Conservation (phyloP, 2,329 filamentous ascomycete genomes). For the Fusarium heterosporum region DNA sequence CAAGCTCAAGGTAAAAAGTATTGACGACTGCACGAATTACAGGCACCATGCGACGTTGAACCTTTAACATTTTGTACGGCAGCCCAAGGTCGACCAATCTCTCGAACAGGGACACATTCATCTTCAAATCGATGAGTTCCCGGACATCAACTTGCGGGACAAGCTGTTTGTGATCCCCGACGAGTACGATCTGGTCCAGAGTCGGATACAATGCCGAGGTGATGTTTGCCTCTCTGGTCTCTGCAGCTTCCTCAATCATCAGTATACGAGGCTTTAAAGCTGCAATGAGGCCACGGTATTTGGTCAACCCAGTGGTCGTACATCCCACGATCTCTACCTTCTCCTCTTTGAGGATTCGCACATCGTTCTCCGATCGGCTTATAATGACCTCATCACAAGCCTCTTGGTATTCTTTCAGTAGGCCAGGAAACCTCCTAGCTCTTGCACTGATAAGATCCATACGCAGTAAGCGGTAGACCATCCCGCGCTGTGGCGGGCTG, state of each 20-base stretch:
- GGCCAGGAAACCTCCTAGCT: slow-evolving; percentile 58
- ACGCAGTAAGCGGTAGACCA: slow-evolving; percentile 75
- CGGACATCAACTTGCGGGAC: slow-evolving; percentile 74
- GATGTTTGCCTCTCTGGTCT: slow-evolving; percentile 75
- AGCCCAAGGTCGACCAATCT: slow-evolving; percentile 75
- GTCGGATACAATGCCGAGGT: slow-evolving; percentile 63
- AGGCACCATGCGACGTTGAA: slow-evolving; percentile 72
- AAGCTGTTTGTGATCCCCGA: slow-evolving; percentile 86
- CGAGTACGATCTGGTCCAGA: slow-evolving; percentile 65
- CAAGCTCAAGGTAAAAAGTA: slow-evolving; percentile 60
- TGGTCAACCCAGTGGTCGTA: slow-evolving; percentile 84
- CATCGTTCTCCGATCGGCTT: slow-evolving; percentile 69
- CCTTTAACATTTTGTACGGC: slow-evolving; percentile 71
- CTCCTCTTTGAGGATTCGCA: slow-evolving; percentile 53
- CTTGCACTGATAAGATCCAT: slow-evolving; percentile 63
- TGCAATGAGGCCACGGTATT: slow-evolving; percentile 78
- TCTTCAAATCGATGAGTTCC: slow-evolving; percentile 66
- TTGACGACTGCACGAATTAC: slow-evolving; percentile 58
- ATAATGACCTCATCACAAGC: slow-evolving; percentile 65
- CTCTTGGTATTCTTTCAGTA: slow-evolving; percentile 63
- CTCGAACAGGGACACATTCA: slow-evolving; percentile 84
- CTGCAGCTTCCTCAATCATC: slow-evolving; percentile 83
- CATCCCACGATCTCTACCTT: slow-evolving; percentile 67
- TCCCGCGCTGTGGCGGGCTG: slow-evolving; percentile 64
- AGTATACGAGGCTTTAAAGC: slow-evolving; percentile 74